These are phyloP conservation scores for Kernera saxatilis DNA, from an alignment of 345 rosid species.

Conservation along the genomic window DNA sequence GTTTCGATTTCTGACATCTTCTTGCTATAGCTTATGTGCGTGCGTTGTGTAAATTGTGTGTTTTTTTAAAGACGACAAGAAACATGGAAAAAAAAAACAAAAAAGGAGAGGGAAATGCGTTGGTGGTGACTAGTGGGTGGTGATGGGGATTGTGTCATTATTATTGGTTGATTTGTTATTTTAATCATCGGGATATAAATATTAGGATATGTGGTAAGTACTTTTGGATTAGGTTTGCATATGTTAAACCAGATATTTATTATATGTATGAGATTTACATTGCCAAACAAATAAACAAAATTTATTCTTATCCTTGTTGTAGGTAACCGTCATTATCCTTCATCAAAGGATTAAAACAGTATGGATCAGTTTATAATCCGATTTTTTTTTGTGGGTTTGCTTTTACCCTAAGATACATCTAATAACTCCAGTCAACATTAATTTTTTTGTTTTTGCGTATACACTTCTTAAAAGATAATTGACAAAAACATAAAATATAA, in stretches of 20 bases:
- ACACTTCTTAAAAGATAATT: no score
- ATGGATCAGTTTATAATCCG: background rate
- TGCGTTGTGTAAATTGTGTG: constrained; percentile 30
- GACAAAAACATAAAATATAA: no score
- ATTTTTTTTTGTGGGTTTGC: background rate
- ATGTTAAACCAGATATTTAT: background rate
- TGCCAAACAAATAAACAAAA: background rate
- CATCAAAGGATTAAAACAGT: background rate
- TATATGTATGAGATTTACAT: constrained; percentile 7
- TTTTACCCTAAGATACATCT: background rate
- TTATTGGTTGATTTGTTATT: constrained; percentile 33
- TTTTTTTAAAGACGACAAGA: background rate
- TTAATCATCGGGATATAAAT: constrained; percentile 18
- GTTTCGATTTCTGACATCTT: constrained; percentile 9
- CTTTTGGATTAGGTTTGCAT: constrained; percentile 12
- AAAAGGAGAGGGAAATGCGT: constrained; percentile 1
- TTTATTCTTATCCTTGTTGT: background rate
- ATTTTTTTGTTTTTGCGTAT: no score
- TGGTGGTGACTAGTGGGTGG: constrained; percentile 12
- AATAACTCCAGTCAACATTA: background rate
- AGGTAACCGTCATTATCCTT: constrained; percentile 8
- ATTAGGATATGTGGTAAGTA: constrained; percentile 20
- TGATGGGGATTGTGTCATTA: constrained; percentile 16
- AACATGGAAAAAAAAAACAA: background rate
- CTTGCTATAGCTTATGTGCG: constrained; percentile 23